Base-by-base conservation (phyloP, 148 eudicot genomes). In the Linanthus parryae region DNA sequence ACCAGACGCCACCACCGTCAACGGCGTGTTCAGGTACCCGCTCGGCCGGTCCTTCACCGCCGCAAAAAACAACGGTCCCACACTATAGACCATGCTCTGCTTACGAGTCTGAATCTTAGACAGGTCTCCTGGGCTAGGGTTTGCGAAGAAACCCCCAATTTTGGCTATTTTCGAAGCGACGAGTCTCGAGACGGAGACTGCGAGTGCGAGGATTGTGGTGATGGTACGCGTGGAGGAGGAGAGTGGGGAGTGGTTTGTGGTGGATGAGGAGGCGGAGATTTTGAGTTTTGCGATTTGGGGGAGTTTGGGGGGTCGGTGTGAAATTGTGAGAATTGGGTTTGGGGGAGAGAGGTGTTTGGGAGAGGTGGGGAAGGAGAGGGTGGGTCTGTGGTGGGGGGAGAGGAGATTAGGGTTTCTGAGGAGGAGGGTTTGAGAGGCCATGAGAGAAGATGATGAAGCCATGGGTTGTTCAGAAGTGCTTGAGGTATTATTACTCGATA, bases 1-100 rank as follows among this genome's bases (percentile, higher is more conserved):
- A 0, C 85, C 95, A 0, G 78, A 65, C 0, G 91, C 85, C 7
- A 82, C 85, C 18, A 79, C 74, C 4, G 80, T 64, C 44, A 85
- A 49, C 23, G 88, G 95, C 23, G 87, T 79, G 62, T 66, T 76
- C n/a, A 85, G 41, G 21, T 48, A 21, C 41, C 84, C 62, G 2
- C 52, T 52, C 2, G 80, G 66, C 4, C 59, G 62, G 63, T 55
- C 58, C 50, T 58, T 76, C 4, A 61, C n/a, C 4, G 86, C 70
- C 11, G 95, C 84, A 46, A 86, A 82, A 28, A 82, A 61, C 20
- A 73, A 56, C 8, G 95, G 87, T 0, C 87, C 91, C 13, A 57
- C 69, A 0, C 77, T 31, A 25, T 52, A 57, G 13, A 77, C 34
- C 25, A 76, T n/a, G 16, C 62, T 58, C 16, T 54, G 59, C n/a